A percentile compares a stretch with the other conserved stretches of the same genome.
These are phyloP conservation scores for Monosporascus sp. DNA, from an alignment of 2,329 filamentous ascomycete genomes.

Conservation along the genomic window DNA sequence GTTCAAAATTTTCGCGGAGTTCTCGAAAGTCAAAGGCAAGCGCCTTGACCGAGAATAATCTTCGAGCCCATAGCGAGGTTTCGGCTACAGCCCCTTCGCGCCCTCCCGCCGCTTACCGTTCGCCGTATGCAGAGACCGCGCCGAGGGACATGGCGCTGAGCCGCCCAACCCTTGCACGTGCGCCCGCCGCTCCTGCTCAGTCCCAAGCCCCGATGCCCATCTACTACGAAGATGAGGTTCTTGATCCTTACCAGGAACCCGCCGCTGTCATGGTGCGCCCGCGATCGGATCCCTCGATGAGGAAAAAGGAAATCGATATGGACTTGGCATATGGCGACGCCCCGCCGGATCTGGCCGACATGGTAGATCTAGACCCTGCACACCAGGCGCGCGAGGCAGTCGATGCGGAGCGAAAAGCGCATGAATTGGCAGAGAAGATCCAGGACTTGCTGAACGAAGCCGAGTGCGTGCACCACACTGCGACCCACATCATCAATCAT, in stretches of 20 bases:
- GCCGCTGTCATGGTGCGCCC: constrained; percentile 25
- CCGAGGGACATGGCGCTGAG: constrained; percentile 39
- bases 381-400: constrained; percentile 51
- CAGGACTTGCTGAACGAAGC: constrained; percentile 79
- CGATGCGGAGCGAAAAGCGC: constrained; percentile 46
- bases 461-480: constrained; percentile 81
- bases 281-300: constrained; percentile 34
- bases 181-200: constrained; percentile 16
- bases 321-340: constrained; percentile 85
- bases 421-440: constrained; percentile 63
- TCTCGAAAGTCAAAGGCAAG: constrained; percentile 26
- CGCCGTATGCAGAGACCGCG: constrained; percentile 38
- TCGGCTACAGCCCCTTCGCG: constrained; percentile 42
- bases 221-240: constrained; percentile 7
- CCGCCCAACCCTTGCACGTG: constrained; percentile 30
- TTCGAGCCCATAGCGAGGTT: constrained; percentile 47
- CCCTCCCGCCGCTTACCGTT: constrained; percentile 31
- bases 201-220: constrained; percentile 8
- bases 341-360: constrained; percentile 56
- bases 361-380: constrained; percentile 31
- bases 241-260: constrained; percentile 5
- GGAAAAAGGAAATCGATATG: constrained; percentile 66
- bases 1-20: constrained; percentile 30
- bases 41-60: constrained; percentile 47
- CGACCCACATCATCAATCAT: constrained; percentile 73